Evolutionary conservation across 345 rosid genomes (phyloP).

Genomic region (Lagerstroemia speciosa): DNA sequence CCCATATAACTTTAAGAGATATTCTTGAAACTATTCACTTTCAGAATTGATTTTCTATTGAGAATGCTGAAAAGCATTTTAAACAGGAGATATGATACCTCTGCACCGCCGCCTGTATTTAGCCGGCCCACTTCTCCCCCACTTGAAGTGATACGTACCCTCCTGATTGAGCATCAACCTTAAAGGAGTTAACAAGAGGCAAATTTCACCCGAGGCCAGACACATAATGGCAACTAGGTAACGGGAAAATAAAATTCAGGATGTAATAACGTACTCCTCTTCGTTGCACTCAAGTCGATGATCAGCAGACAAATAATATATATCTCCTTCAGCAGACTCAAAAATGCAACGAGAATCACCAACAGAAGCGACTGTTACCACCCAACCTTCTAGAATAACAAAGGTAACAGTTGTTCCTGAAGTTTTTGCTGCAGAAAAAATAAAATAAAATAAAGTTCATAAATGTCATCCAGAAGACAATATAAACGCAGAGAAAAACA

Average conservation of each 20-base stretch:
- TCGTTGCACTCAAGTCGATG: conserved; percentile 91
- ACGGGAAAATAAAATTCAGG: background rate
- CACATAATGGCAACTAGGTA: background rate
- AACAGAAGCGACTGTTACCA: conserved; percentile 90
- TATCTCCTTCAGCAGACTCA: conserved; percentile 88
- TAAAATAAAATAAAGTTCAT: background rate
- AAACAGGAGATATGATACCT: conserved; percentile 43
- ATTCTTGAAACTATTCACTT: no score
- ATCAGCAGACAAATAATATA: conserved; percentile 86
- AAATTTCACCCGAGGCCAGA: conserved; percentile 6
- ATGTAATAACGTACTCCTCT: conserved; percentile 63
- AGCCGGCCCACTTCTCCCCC: conserved; percentile 99
- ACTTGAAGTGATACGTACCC: conserved; percentile 84
- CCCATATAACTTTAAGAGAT: background rate
- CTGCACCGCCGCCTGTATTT: conserved; percentile 94
- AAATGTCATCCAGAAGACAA: background rate
- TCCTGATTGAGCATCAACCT: conserved; percentile 37
- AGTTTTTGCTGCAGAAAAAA: conserved; percentile 52
- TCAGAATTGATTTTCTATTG: background rate
- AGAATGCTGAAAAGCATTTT: conserved; percentile 4
- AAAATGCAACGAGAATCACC: conserved; percentile 98
- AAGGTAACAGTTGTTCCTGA: conserved; percentile 97
- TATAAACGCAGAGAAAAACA: background rate
- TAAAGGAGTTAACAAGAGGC: conserved; percentile 5
- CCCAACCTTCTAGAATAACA: conserved; percentile 87